phyloP scores from a whole-genome alignment of 306 rosid genomes.

The Lathyrus sativus region DNA sequence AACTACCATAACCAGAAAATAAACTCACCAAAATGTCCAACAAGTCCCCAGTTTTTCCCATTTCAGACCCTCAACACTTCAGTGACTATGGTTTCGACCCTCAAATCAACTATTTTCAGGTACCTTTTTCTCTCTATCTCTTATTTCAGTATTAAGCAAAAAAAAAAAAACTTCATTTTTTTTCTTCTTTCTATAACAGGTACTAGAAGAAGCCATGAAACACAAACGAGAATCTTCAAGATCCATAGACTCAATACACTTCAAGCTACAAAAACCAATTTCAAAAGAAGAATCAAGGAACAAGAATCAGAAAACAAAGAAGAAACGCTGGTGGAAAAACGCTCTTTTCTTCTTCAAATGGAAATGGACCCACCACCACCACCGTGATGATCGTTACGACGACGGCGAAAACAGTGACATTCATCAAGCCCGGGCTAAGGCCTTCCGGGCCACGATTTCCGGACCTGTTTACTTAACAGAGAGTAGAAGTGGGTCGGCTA shows the following conservation, averaged over 20 bases:
- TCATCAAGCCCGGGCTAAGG: slow-evolving; percentile 76
- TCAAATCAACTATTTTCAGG: slow-evolving; percentile 89
- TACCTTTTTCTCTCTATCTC: slow-evolving; percentile 29
- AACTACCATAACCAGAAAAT: background rate
- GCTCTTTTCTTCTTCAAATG: slow-evolving; percentile 80
- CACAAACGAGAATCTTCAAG: slow-evolving; percentile 68
- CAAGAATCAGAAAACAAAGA: slow-evolving; percentile 50
- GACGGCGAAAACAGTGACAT: slow-evolving; percentile 39
- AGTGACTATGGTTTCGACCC: slow-evolving; percentile 98
- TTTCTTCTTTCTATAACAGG: slow-evolving; percentile 44
- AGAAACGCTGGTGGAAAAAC: slow-evolving; percentile 82
- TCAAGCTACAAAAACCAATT: slow-evolving; percentile 87
- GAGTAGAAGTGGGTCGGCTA: slow-evolving; percentile 65
- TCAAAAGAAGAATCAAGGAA: slow-evolving; percentile 62
- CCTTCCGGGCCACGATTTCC: slow-evolving; percentile 72
- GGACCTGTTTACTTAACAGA: slow-evolving; percentile 86
- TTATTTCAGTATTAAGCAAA: background rate
- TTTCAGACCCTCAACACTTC: slow-evolving; percentile 85
- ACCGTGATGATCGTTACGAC: too few relatives aligned
- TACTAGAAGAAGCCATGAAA: slow-evolving; percentile 80
- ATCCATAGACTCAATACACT: slow-evolving; percentile 82
- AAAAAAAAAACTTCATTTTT: background rate
- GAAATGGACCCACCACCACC: slow-evolving; percentile 45
- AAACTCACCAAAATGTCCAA: slow-evolving; percentile 51
- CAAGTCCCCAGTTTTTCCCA: slow-evolving; percentile 79